phyloP scores from a whole-genome alignment of 768 basidiomycete genomes.

The Rhodotorula toruloides region DNA sequence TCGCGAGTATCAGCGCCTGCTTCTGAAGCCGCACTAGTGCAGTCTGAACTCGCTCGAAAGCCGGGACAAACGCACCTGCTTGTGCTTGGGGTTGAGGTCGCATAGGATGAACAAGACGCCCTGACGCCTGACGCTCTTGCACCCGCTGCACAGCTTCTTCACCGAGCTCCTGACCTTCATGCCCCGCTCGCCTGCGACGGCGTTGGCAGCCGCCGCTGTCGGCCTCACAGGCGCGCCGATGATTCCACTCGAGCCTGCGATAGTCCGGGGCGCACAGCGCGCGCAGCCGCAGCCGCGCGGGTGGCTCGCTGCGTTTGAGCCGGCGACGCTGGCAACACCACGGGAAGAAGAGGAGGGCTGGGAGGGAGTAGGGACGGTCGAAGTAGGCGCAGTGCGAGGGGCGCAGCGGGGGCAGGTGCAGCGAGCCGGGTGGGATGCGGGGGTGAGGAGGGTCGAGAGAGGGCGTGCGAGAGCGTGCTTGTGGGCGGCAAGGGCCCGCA shows the following conservation, averaged over 20 bases:
- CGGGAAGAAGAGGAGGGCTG: background rate
- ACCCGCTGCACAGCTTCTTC: conserved; percentile 91
- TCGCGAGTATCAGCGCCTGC: too few species aligned
- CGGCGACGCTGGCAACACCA: background rate
- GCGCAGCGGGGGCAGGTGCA: conserved; percentile 35
- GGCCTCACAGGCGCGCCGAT: background rate
- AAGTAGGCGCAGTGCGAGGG: conserved; percentile 15
- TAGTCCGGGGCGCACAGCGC: conserved; percentile 5
- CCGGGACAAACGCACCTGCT: conserved; percentile 76
- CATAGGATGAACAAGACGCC: conserved; percentile 89
- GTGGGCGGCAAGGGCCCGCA: background rate
- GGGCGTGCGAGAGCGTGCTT: background rate
- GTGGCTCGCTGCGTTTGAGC: conserved; percentile 16
- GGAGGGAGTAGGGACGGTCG: conserved; percentile 11
- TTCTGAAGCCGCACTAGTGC: too few species aligned
- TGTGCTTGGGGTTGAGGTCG: conserved; percentile 90
- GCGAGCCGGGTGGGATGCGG: conserved; percentile 21
- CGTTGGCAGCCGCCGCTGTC: background rate
- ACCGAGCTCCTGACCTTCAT: conserved; percentile 97
- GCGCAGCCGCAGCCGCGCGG: conserved; percentile 31
- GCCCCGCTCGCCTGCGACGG: conserved; percentile 49
- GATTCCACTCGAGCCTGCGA: background rate
- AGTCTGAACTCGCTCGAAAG: too few species aligned
- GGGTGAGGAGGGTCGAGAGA: conserved; percentile 13
- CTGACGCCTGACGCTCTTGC: conserved; percentile 78